Conservation (phyloP, 2,329 filamentous ascomycete genomes). For the Venturia carpophila region DNA sequence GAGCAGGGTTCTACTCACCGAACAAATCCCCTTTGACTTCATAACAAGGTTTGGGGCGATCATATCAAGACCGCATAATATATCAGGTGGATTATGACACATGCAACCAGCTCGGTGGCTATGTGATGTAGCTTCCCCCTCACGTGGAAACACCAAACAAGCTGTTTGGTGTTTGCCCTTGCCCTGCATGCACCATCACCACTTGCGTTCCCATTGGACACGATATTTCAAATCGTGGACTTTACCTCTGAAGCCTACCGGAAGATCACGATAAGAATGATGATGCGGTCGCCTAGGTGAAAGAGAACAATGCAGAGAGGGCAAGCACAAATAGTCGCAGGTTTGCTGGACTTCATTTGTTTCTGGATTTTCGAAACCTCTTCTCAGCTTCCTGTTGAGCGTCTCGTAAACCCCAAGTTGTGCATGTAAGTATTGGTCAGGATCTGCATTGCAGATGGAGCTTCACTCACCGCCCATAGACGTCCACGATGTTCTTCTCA, state of each 20-base stretch:
- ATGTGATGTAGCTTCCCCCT: neutral
- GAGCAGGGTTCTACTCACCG: no score
- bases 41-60: no score
- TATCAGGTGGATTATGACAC: no score
- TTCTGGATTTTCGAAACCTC: neutral
- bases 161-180: slow-evolving; percentile 11
- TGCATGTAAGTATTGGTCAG: neutral
- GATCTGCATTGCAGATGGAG: neutral
- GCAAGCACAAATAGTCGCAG: neutral
- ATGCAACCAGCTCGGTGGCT: no score
- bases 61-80: no score
- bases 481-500: neutral
- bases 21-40: no score
- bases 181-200: neutral
- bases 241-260: neutral
- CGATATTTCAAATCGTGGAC: slow-evolving; percentile 3
- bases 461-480: neutral
- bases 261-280: neutral
- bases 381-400: no score
- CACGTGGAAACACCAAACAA: neutral
- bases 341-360: neutral
- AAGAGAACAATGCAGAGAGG: neutral
- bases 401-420: no score
- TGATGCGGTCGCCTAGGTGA: neutral
- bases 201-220: neutral